phyloP scores from a whole-genome alignment of 208 protist species.

The Leishmania arabica region DNA sequence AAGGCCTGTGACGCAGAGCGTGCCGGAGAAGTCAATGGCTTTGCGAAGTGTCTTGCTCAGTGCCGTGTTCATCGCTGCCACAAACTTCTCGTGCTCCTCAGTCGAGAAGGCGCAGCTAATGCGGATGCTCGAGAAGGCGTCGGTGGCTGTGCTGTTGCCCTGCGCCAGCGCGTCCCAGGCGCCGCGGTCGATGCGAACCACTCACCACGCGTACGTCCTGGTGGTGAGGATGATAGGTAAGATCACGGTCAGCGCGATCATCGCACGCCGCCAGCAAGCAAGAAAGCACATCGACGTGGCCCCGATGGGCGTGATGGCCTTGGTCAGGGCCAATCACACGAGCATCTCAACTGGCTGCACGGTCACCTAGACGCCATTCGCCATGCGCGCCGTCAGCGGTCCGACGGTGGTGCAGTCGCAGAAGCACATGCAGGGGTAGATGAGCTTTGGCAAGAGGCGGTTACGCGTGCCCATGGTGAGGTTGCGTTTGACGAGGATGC shows the following conservation, averaged over 20 bases:
- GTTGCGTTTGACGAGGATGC: slow-evolving; percentile 50
- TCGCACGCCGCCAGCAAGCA: slow-evolving; percentile 51
- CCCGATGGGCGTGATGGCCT: slow-evolving; percentile 48
- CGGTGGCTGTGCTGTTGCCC: slow-evolving; percentile 51
- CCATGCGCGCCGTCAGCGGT: slow-evolving; percentile 62
- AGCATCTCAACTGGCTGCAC: slow-evolving; percentile 49
- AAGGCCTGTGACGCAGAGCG: slow-evolving; percentile 38
- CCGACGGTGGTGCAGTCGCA: slow-evolving; percentile 56
- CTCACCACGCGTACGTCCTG: slow-evolving; percentile 48
- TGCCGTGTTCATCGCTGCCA: slow-evolving; percentile 38
- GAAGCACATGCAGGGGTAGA: slow-evolving; percentile 58
- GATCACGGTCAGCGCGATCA: slow-evolving; percentile 58
- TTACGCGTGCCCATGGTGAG: slow-evolving; percentile 50
- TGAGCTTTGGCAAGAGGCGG: slow-evolving; percentile 44
- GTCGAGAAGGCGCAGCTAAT: slow-evolving; percentile 65
- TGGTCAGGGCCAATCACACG: slow-evolving; percentile 43
- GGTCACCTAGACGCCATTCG: slow-evolving; percentile 63
- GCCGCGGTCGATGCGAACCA: slow-evolving; percentile 43
- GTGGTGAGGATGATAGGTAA: slow-evolving; percentile 59
- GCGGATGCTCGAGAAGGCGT: slow-evolving; percentile 67
- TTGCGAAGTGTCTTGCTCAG: slow-evolving; percentile 44
- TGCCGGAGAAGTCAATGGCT: slow-evolving; percentile 40
- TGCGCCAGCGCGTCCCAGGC: slow-evolving; percentile 62
- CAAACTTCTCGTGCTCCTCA: slow-evolving; percentile 52
- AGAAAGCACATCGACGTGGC: slow-evolving; percentile 52